Evolutionary conservation across 805 yeast species (phyloP).

Genomic region (Metschnikowia gelsemii): DNA sequence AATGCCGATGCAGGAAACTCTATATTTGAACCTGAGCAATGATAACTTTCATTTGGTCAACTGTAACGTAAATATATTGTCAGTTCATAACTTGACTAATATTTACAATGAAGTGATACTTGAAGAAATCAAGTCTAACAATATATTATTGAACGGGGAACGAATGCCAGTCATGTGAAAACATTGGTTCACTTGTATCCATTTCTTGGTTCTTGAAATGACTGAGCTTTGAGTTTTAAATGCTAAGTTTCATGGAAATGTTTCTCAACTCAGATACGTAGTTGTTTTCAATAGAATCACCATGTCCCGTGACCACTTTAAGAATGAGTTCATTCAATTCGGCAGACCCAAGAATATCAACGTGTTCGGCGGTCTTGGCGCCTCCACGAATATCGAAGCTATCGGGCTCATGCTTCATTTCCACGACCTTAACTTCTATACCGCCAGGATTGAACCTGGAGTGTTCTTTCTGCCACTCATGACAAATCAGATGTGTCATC

Average conservation of each 20-base stretch:
- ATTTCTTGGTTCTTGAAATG: no score
- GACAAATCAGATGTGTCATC: slow-evolving; percentile 85
- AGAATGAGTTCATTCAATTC: slow-evolving; percentile 84
- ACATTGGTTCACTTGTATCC: no score
- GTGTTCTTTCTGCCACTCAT: slow-evolving; percentile 73
- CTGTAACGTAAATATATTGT: no score
- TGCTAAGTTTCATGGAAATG: slow-evolving; percentile 58
- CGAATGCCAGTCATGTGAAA: no score
- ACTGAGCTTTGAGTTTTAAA: no score
- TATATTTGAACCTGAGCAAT: no score
- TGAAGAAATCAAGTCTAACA: no score
- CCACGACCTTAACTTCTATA: slow-evolving; percentile 73
- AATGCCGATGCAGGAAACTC: no score
- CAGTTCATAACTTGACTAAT: no score
- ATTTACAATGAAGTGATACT: no score
- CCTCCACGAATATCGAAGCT: slow-evolving; percentile 95
- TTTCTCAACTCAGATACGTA: slow-evolving; percentile 57
- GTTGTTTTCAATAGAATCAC: slow-evolving; percentile 61
- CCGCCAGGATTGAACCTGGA: slow-evolving; percentile 80
- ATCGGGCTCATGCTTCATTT: slow-evolving; percentile 91
- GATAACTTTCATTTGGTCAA: no score
- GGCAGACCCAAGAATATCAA: slow-evolving; percentile 91
- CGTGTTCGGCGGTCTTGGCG: slow-evolving; percentile 96
- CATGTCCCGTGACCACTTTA: slow-evolving; percentile 79
- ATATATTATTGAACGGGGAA: no score